Percentiles rank a stretch among this genome's conserved stretches.
Evolutionary conservation across 2,329 filamentous ascomycete genomes (phyloP).

Genomic region (Botrytis tulipae): DNA sequence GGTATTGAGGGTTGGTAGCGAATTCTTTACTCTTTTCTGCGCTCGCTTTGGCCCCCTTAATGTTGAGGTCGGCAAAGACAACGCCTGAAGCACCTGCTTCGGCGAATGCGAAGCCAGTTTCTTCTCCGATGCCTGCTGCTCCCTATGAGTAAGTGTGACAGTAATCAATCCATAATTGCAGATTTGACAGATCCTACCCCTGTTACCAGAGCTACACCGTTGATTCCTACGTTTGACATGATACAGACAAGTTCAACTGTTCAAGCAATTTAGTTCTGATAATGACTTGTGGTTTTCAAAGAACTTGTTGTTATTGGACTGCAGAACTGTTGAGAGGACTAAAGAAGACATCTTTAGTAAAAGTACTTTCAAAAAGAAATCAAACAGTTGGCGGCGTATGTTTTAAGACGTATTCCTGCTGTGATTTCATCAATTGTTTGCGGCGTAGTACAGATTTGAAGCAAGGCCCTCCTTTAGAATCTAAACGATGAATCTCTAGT

Average conservation of each 20-base stretch:
- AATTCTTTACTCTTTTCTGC: slow-evolving; percentile 33
- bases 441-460: too few species aligned
- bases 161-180: not conserved
- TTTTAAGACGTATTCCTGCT: not conserved
- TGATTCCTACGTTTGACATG: not conserved
- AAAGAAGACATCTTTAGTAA: not conserved
- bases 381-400: not conserved
- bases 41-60: slow-evolving; percentile 24
- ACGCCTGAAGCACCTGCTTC: slow-evolving; percentile 23
- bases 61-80: slow-evolving; percentile 35
- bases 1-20: slow-evolving; percentile 33
- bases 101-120: slow-evolving; percentile 9
- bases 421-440: too few species aligned
- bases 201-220: not conserved
- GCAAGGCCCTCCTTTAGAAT: too few species aligned
- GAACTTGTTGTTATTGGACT: not conserved
- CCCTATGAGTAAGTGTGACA: not conserved
- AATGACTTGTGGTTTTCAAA: not conserved
- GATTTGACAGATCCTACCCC: not conserved
- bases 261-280: not conserved
- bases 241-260: not conserved
- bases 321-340: not conserved
- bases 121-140: not conserved
- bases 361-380: not conserved
- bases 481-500: too few species aligned